phyloP scores from a whole-genome alignment of 2,329 filamentous ascomycete species.

The Fusarium tricinctum region DNA sequence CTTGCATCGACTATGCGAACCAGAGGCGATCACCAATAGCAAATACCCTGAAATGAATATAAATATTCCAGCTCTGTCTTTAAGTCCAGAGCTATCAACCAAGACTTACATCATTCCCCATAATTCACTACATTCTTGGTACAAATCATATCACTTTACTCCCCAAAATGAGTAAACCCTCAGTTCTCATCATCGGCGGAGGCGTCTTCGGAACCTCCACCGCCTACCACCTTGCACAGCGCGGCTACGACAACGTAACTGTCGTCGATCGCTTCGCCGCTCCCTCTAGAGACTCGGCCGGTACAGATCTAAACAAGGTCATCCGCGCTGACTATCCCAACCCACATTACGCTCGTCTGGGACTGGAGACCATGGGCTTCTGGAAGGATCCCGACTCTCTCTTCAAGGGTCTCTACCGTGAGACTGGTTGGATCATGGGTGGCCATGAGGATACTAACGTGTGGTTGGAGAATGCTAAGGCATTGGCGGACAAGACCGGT shows the following conservation, averaged over 20 bases:
- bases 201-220: slow-evolving; percentile 67
- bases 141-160: background rate
- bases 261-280: slow-evolving; percentile 59
- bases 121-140: background rate
- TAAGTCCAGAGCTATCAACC: too few species aligned
- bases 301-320: slow-evolving; percentile 74
- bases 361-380: slow-evolving; percentile 49
- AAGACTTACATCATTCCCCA: background rate
- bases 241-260: slow-evolving; percentile 62
- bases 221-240: slow-evolving; percentile 59
- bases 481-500: slow-evolving; percentile 44
- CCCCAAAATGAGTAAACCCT: slow-evolving; percentile 47
- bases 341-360: slow-evolving; percentile 67
- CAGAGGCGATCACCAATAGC: background rate
- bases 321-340: slow-evolving; percentile 72
- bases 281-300: slow-evolving; percentile 66
- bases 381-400: slow-evolving; percentile 51
- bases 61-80: slow-evolving; percentile 5
- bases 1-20: background rate
- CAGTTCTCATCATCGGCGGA: slow-evolving; percentile 59
- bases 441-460: slow-evolving; percentile 47
- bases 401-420: slow-evolving; percentile 50
- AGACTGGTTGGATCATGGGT: slow-evolving; percentile 53
- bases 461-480: slow-evolving; percentile 50
- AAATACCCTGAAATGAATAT: background rate